Evolutionary conservation across 2,329 filamentous ascomycete genomes (phyloP), one percentile per base, ranked within the genome.

Genomic region (Hymenoscyphus infarciens): DNA sequence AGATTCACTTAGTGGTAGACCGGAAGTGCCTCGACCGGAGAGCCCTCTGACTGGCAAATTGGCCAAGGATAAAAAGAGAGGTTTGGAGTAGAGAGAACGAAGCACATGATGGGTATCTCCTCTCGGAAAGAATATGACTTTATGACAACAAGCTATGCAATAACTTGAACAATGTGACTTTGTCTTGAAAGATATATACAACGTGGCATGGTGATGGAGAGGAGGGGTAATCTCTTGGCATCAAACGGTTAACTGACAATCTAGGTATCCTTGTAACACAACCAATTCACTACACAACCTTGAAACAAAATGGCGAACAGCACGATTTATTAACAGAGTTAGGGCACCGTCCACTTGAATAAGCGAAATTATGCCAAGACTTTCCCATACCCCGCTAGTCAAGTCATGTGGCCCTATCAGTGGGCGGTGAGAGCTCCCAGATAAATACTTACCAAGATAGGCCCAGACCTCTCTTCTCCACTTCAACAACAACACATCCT

Each of bases 1-100:
- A 2, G 90, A 99, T 75, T 88, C 92, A 38, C 79, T 99, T 35
- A 90, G 89, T 58, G 94, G 92, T 2, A 82, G 92, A 63, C 84
- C 87, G 0, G 70, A 76, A 13, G 66, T 74, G 10, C 73, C 73
- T 8, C 65, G 69, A 53, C 85, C 84, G 0, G 80, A 84, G 73
- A 71, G 74, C 64, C 78, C 75, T 38, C 74, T 88, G 56, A 75
- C 76, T 22, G 85, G 85, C 0, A 68, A 82, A 56, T 74, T 77
- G 65, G 85, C 85, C 54, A 88, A 87, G 76, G 85, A 88, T 70
- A 76, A 77, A 56, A 87, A 87, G 78, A 79, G 85, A 42, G 85
- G 85, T 6, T 73, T 60, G 8, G 42, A 53, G 22, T 60, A 54
- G 52, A 29, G 22, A 25, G 42, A 49, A 35, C 13, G 35, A 38